These are phyloP conservation scores for Microstegium vimineum DNA, from an alignment of 176 grass and related monocot genomes.

Conservation along the genomic window DNA sequence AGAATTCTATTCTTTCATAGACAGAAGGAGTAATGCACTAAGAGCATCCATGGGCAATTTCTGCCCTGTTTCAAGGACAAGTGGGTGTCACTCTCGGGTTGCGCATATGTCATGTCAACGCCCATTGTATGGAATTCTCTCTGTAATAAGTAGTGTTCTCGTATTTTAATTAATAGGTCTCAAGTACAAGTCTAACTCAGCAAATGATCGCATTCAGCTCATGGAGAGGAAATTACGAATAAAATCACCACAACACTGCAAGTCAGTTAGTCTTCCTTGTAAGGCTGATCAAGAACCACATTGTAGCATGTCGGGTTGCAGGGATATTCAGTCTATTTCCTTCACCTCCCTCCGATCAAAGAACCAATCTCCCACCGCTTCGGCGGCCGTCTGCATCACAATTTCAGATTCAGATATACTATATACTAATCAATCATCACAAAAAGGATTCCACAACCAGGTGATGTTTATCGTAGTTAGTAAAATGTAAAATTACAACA, in stretches of 20 bases:
- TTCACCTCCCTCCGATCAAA: slow-evolving; percentile 42
- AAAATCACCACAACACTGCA: background rate
- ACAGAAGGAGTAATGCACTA: too few relatives aligned
- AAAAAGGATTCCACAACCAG: too few relatives aligned
- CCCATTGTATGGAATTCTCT: background rate
- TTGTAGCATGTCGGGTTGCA: slow-evolving; percentile 53
- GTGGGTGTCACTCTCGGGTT: background rate
- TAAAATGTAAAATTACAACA: background rate
- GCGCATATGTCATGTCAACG: background rate
- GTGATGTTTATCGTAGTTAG: background rate
- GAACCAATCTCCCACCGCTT: slow-evolving; percentile 48
- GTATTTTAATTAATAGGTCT: background rate
- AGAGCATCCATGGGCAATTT: too few relatives aligned
- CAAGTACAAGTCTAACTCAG: background rate
- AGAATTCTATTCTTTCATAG: too few relatives aligned
- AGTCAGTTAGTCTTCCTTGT: slow-evolving; percentile 17
- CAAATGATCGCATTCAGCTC: background rate
- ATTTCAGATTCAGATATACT: background rate
- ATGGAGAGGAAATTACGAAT: background rate
- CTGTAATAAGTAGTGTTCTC: background rate
- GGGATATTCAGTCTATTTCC: slow-evolving; percentile 50
- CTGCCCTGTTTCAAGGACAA: background rate
- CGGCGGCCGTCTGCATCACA: slow-evolving; percentile 33
- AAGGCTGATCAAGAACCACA: slow-evolving; percentile 20
- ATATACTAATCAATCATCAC: background rate